phyloP scores from a whole-genome alignment of 495 filamentous ascomycete genomes.

The Penicillium daleae region DNA sequence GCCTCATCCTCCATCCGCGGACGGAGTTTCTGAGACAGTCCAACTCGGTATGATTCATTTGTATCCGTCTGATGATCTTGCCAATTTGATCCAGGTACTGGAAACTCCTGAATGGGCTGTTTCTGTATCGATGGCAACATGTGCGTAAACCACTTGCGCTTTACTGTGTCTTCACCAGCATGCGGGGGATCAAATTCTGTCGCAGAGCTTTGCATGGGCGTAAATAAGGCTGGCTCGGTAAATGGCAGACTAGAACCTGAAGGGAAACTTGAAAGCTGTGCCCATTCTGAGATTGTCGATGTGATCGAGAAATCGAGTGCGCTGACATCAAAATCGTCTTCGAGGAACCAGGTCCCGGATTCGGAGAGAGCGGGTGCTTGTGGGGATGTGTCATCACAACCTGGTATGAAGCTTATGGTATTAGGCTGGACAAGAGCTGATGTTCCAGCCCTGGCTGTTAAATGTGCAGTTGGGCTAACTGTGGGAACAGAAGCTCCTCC shows the following conservation, averaged over 20 bases:
- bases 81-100: not conserved
- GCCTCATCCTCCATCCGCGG: slow-evolving; percentile 32
- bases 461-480: not conserved
- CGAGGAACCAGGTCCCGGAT: slow-evolving; percentile 28
- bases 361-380: slow-evolving; percentile 11
- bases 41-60: slow-evolving; percentile 31
- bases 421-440: not conserved
- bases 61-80: slow-evolving; percentile 25
- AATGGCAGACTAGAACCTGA: not conserved
- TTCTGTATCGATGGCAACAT: slow-evolving; percentile 13
- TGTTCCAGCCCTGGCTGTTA: not conserved
- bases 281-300: slow-evolving; percentile 33
- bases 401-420: not conserved
- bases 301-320: slow-evolving; percentile 30
- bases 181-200: slow-evolving; percentile 5
- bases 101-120: slow-evolving; percentile 5
- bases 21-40: slow-evolving; percentile 31
- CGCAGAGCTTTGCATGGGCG: slow-evolving; percentile 8
- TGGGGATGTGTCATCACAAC: not conserved
- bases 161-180: slow-evolving; percentile 14
- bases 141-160: slow-evolving; percentile 27
- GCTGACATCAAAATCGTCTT: slow-evolving; percentile 32
- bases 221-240: not conserved
- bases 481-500: not conserved
- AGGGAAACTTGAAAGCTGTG: slow-evolving; percentile 20